phyloP scores from a whole-genome alignment of 2,329 filamentous ascomycete genomes.

The Fusarium duplospermum region DNA sequence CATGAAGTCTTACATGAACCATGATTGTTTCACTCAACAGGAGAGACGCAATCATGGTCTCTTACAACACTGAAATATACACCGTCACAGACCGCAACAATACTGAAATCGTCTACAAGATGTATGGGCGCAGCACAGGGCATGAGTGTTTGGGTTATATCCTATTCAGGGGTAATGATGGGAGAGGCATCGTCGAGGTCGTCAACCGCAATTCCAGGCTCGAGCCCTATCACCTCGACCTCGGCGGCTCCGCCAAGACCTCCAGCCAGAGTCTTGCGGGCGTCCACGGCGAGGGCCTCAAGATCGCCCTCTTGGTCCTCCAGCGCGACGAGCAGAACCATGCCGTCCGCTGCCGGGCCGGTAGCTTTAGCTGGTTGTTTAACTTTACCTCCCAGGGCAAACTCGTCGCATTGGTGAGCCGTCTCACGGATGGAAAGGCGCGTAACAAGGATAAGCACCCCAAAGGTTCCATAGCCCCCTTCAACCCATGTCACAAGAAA shows the following conservation, averaged over 20 bases:
- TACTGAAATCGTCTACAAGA: slow-evolving; percentile 46
- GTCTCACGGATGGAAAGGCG: slow-evolving; percentile 7
- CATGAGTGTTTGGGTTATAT: slow-evolving; percentile 46
- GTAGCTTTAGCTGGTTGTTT: slow-evolving; percentile 46
- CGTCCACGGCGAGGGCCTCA: slow-evolving; percentile 47
- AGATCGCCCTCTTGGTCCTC: slow-evolving; percentile 47
- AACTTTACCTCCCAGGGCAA: slow-evolving; percentile 41
- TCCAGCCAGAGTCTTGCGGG: slow-evolving; percentile 39
- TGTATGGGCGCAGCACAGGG: neutral
- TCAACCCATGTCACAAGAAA: neutral
- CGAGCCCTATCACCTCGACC: slow-evolving; percentile 45
- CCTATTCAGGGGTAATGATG: slow-evolving; percentile 36
- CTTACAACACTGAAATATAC: slow-evolving; percentile 33
- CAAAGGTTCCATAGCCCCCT: neutral
- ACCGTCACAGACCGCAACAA: slow-evolving; percentile 37
- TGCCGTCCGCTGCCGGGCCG: slow-evolving; percentile 39
- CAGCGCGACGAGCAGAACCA: slow-evolving; percentile 44
- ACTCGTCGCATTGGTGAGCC: slow-evolving; percentile 29
- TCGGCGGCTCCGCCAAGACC: slow-evolving; percentile 45
- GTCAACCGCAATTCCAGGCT: slow-evolving; percentile 45
- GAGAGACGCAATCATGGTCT: slow-evolving; percentile 46
- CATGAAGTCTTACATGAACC: neutral
- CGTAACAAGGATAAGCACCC: neutral
- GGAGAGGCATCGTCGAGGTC: slow-evolving; percentile 45
- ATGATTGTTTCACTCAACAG: slow-evolving; percentile 7